A percentile compares a stretch with the other conserved stretches of the same genome.
These are phyloP conservation scores for Cladosporium cucumerinum DNA, from an alignment of 2,329 filamentous ascomycete species.

Conservation along the genomic window DNA sequence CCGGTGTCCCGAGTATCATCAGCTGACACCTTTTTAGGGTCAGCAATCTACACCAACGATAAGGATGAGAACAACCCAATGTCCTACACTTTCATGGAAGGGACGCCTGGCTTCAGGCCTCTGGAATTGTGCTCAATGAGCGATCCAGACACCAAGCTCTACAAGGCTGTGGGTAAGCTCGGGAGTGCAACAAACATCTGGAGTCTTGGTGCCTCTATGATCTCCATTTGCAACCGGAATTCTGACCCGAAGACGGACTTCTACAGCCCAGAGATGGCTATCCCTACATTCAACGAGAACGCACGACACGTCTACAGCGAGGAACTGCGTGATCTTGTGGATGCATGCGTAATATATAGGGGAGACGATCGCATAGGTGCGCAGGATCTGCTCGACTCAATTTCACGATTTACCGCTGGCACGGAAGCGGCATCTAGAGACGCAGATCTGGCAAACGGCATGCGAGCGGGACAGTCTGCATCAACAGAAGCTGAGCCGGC, in stretches of 20 bases:
- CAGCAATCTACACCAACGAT: background rate
- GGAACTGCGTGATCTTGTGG: background rate
- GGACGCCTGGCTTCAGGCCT: constrained; percentile 12
- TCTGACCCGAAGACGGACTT: background rate
- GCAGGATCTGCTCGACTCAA: background rate
- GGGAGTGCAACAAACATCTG: constrained; percentile 14
- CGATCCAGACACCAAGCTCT: background rate
- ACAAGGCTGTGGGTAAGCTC: background rate
- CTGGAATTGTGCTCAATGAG: constrained; percentile 4
- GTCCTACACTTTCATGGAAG: constrained; percentile 5
- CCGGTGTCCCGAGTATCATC: background rate
- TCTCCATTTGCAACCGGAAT: background rate
- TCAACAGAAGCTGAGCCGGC: background rate
- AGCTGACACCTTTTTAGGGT: background rate
- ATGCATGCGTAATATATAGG: background rate
- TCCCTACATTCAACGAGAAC: background rate
- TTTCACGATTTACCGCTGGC: background rate
- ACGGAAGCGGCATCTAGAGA: too few species aligned
- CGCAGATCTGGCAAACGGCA: background rate
- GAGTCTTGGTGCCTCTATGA: constrained; percentile 10
- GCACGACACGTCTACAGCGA: background rate
- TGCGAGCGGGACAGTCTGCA: background rate
- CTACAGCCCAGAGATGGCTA: background rate
- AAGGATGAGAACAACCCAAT: constrained; percentile 10
- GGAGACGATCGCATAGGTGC: background rate